Conservation (phyloP, 2,329 filamentous ascomycete species). For the Neurospora sp. region DNA sequence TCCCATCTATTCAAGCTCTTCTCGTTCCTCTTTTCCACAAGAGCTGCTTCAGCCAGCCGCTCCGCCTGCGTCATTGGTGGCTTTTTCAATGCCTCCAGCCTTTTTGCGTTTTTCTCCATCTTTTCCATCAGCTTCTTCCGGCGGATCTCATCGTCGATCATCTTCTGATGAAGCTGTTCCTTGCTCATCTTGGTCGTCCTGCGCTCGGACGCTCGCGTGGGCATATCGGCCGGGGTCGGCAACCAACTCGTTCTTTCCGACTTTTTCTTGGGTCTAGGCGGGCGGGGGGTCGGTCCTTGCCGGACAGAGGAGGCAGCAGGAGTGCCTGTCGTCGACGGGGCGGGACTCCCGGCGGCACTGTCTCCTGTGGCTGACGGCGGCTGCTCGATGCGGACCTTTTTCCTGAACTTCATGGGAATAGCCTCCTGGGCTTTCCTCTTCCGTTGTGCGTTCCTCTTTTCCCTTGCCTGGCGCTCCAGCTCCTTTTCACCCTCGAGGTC, state of each 20-base stretch:
- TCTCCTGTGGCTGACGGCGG: slow-evolving; percentile 22
- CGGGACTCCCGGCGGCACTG: slow-evolving; percentile 26
- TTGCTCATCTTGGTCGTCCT: slow-evolving; percentile 50
- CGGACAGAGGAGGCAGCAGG: not conserved
- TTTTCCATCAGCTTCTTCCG: slow-evolving; percentile 59
- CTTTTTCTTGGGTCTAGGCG: slow-evolving; percentile 47
- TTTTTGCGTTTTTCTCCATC: slow-evolving; percentile 60
- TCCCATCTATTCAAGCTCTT: slow-evolving; percentile 93
- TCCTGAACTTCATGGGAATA: slow-evolving; percentile 59
- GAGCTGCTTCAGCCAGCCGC: slow-evolving; percentile 68
- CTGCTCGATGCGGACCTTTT: slow-evolving; percentile 64
- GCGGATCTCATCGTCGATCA: slow-evolving; percentile 61
- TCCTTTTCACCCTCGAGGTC: slow-evolving; percentile 83
- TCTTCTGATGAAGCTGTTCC: slow-evolving; percentile 56
- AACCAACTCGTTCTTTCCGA: slow-evolving; percentile 51
- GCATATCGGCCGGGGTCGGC: slow-evolving; percentile 42
- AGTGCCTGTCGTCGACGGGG: slow-evolving; percentile 19
- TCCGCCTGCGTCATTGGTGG: slow-evolving; percentile 81
- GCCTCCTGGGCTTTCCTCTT: slow-evolving; percentile 75
- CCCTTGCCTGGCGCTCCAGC: slow-evolving; percentile 65
- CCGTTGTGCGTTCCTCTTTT: slow-evolving; percentile 53
- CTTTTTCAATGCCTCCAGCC: slow-evolving; percentile 63
- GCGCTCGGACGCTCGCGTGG: slow-evolving; percentile 47
- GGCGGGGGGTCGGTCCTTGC: slow-evolving; percentile 16
- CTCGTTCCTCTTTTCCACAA: slow-evolving; percentile 75